These are phyloP conservation scores for Aureobasidium mangrovei DNA, from an alignment of 2,329 filamentous ascomycete genomes.

Conservation along the genomic window DNA sequence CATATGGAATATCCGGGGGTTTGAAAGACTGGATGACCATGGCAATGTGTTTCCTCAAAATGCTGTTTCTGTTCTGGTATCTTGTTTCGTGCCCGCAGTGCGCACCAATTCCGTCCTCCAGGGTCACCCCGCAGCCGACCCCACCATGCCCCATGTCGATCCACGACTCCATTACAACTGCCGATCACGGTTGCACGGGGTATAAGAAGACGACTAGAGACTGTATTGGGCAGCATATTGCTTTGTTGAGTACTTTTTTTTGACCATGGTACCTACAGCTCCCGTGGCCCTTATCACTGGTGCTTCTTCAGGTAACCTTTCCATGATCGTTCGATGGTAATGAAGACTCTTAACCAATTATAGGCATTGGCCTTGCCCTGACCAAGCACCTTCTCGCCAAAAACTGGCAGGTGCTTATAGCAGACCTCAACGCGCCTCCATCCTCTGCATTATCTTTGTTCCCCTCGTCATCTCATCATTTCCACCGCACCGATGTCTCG, in stretches of 20 bases:
- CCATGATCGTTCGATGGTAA: not conserved
- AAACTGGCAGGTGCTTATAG: constrained; percentile 36
- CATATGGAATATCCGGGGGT: too few relatives aligned
- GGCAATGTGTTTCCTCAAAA: too few relatives aligned
- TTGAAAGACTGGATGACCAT: too few relatives aligned
- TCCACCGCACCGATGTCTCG: constrained; percentile 28
- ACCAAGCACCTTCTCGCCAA: constrained; percentile 33
- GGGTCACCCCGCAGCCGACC: not conserved
- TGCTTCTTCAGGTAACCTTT: constrained; percentile 28
- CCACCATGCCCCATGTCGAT: not conserved
- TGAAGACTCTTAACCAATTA: not conserved
- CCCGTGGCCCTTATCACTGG: constrained; percentile 38
- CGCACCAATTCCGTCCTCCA: not conserved
- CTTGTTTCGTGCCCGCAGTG: not conserved
- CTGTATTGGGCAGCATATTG: not conserved
- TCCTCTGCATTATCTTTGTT: not conserved
- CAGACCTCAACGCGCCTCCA: constrained; percentile 34
- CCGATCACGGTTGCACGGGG: too few relatives aligned
- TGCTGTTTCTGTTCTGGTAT: too few relatives aligned
- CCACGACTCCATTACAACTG: too few relatives aligned
- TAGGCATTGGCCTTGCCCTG: constrained; percentile 35
- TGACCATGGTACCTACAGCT: not conserved
- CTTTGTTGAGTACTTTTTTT: not conserved
- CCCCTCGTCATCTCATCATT: constrained; percentile 20
- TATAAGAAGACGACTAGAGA: too few relatives aligned